Evolutionary conservation across 805 yeast genomes (phyloP).

Genomic region (Torulaspora franciscae): DNA sequence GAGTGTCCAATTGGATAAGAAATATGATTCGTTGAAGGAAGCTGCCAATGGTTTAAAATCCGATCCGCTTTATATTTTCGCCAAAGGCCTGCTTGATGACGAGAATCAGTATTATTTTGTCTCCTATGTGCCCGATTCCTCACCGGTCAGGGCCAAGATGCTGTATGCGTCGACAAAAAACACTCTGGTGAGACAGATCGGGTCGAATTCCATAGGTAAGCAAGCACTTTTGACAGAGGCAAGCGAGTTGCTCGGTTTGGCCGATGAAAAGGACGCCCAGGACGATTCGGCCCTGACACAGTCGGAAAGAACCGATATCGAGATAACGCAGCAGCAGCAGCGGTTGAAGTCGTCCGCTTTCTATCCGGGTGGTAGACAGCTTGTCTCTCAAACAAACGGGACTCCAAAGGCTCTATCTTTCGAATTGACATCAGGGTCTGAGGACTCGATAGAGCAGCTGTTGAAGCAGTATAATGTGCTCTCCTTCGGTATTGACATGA

Average conservation of each 20-base stretch:
- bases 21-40: conserved; percentile 36
- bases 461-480: conserved; percentile 42
- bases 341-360: conserved; percentile 17
- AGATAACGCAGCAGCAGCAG: conserved; percentile 31
- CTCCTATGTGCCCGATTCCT: conserved; percentile 80
- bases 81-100: conserved; percentile 34
- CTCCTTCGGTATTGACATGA: conserved; percentile 47
- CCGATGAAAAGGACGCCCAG: conserved; percentile 11
- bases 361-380: conserved; percentile 18
- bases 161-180: conserved; percentile 87
- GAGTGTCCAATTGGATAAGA: conserved; percentile 18
- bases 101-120: conserved; percentile 48
- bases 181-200: conserved; percentile 69
- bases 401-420: conserved; percentile 26
- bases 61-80: conserved; percentile 49
- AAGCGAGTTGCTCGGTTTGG: conserved; percentile 29
- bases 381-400: conserved; percentile 32
- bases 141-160: conserved; percentile 83
- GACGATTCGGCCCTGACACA: conserved; percentile 22
- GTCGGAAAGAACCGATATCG: conserved; percentile 25
- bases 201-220: conserved; percentile 43
- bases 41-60: conserved; percentile 38
- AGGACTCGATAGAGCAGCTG: conserved; percentile 16
- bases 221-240: conserved; percentile 34
- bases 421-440: conserved; percentile 19